Conservation (phyloP, 2,329 filamentous ascomycete species). For the Botrytis pseudocinerea region DNA sequence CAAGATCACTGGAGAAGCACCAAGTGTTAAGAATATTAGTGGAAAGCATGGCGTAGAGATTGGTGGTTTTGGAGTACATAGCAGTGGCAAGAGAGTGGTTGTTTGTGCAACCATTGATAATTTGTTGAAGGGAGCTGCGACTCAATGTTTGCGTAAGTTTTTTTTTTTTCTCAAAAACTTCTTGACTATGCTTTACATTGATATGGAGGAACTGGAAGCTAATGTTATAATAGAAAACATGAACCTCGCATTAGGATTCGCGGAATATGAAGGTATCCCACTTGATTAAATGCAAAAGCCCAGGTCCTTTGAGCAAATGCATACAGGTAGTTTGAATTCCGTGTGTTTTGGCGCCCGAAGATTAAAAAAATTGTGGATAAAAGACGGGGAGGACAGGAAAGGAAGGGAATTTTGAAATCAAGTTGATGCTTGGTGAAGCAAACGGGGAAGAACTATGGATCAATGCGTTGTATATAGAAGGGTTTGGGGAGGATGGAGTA, state of each 20-base stretch:
- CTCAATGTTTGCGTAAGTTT: conserved; percentile 83
- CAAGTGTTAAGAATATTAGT: conserved; percentile 79
- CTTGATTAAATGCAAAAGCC: conserved; percentile 36
- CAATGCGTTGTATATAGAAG: conserved; percentile 6
- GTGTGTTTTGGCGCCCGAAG: conserved; percentile 16
- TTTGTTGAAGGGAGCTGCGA: conserved; percentile 87
- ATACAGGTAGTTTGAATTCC: conserved; percentile 23
- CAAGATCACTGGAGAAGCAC: conserved; percentile 86
- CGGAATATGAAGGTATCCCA: conserved; percentile 86
- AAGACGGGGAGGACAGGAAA: not conserved
- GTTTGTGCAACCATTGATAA: conserved; percentile 94
- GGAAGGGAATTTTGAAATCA: not conserved
- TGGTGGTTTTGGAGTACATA: conserved; percentile 92
- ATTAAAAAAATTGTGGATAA: not conserved
- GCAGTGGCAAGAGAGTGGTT: conserved; percentile 86
- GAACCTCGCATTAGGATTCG: conserved; percentile 87
- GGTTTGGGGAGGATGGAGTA: not conserved
- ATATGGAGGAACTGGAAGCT: not conserved
- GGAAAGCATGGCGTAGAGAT: conserved; percentile 90
- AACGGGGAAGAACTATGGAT: not conserved
- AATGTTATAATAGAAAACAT: conserved; percentile 67
- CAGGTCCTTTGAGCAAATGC: conserved; percentile 12
- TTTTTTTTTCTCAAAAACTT: conserved; percentile 3
- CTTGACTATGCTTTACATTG: conserved; percentile 23
- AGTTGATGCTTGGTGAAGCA: not conserved